phyloP scores from a whole-genome alignment of 352 stramenopile genomes.

The Phytophthora tubulina region DNA sequence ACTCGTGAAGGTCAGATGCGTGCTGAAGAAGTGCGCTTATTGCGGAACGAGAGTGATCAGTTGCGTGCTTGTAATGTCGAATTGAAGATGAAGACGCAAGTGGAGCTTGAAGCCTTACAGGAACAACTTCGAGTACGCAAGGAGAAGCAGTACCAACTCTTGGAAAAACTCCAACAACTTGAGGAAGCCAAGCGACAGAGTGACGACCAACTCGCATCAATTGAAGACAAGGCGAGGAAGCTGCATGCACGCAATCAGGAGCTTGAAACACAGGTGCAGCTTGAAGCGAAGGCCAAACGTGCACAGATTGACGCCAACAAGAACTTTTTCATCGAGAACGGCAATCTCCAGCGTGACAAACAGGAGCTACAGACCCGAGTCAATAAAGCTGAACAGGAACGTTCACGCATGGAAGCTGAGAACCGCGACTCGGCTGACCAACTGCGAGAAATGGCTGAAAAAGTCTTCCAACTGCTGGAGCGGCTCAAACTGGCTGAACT shows the following conservation, averaged over 20 bases:
- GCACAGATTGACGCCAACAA: conserved; percentile 94
- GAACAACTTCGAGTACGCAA: conserved; percentile 97
- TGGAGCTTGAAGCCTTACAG: conserved; percentile 96
- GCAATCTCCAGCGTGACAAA: conserved; percentile 79
- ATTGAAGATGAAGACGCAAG: conserved; percentile 94
- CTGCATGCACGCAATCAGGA: conserved; percentile 92
- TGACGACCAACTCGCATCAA: conserved; percentile 90
- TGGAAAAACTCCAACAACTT: conserved; percentile 96
- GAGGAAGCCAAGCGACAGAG: conserved; percentile 94
- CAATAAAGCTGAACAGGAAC: conserved; percentile 93
- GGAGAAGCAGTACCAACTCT: conserved; percentile 97
- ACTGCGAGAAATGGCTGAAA: conserved; percentile 97
- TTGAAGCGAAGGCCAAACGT: conserved; percentile 93
- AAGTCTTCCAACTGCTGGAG: conserved; percentile 96
- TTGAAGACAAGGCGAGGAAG: conserved; percentile 93
- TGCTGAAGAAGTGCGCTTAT: conserved; percentile 94
- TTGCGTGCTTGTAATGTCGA: conserved; percentile 94
- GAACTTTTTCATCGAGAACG: conserved; percentile 90
- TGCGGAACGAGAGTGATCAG: conserved; percentile 91
- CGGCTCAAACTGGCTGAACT: conserved; percentile 96
- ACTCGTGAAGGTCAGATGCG: conserved; percentile 93
- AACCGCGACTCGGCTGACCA: conserved; percentile 95
- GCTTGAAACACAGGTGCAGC: conserved; percentile 95
- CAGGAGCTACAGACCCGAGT: conserved; percentile 85
- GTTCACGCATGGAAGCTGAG: conserved; percentile 95